A percentile compares a stretch with the other conserved stretches of the same genome.
Evolutionary conservation across 768 basidiomycete species (phyloP).

Genomic region (Epithele typhae): DNA sequence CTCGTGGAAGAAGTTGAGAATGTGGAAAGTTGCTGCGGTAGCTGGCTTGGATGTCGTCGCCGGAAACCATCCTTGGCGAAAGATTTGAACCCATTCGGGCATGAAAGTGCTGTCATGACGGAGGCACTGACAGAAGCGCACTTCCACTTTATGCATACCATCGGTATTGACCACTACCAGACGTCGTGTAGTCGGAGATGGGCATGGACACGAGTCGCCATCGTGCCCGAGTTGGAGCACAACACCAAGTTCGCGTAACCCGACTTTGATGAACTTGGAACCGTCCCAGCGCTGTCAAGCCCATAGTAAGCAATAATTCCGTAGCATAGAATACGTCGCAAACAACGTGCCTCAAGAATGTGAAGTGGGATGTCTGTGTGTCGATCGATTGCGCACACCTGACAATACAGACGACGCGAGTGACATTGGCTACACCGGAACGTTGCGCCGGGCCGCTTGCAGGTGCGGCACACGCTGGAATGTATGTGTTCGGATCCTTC

Average conservation of each 20-base stretch:
- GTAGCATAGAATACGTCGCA: too few relatives aligned
- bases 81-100: conserved; percentile 21
- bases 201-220: background rate
- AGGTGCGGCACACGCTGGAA: background rate
- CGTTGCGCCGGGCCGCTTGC: background rate
- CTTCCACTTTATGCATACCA: background rate
- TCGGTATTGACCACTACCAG: background rate
- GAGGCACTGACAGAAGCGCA: background rate
- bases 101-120: background rate
- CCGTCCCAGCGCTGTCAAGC: background rate
- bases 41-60: conserved; percentile 24
- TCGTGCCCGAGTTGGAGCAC: background rate
- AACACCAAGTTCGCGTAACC: background rate
- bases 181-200: background rate
- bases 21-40: conserved; percentile 27
- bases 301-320: too few relatives aligned
- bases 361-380: background rate
- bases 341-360: background rate
- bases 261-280: background rate
- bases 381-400: background rate
- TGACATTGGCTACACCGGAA: background rate
- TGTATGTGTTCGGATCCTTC: background rate
- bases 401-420: background rate
- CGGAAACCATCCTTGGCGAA: conserved; percentile 28
- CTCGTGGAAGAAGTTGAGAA: conserved; percentile 30